Conservation (phyloP, 768 basidiomycete species). For the Agrocybe praecox region DNA sequence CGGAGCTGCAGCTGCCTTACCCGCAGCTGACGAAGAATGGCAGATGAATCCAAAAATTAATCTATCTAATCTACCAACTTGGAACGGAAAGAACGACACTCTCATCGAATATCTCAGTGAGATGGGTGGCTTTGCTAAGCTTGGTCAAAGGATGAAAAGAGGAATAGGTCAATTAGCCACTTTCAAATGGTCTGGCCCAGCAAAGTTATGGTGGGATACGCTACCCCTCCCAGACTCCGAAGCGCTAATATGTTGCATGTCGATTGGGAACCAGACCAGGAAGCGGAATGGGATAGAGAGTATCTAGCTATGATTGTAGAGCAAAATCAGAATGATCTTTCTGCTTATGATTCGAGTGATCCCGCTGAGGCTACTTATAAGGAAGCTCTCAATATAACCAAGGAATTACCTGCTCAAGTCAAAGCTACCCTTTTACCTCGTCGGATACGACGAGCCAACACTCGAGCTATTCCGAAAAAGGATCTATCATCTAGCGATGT, state of each 20-base stretch:
- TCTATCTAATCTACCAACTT: not conserved
- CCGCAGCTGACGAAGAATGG: not conserved
- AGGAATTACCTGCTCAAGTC: no score
- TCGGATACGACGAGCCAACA: not conserved
- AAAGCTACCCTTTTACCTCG: no score
- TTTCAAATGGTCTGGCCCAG: no score
- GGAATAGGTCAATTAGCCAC: conserved; percentile 2
- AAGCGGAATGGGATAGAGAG: conserved; percentile 1
- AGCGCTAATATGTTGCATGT: conserved; percentile 9
- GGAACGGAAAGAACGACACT: not conserved
- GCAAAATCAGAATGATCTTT: conserved; percentile 1
- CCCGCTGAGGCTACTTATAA: no score
- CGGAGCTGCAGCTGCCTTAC: no score
- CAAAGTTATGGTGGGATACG: no score
- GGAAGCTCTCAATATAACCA: no score
- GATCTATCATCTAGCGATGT: no score
- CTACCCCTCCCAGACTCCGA: no score
- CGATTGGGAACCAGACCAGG: conserved; percentile 4
- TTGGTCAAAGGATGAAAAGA: not conserved
- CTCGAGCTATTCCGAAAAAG: not conserved
- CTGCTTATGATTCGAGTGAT: conserved; percentile 1
- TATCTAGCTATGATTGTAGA: no score
- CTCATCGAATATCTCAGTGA: not conserved
- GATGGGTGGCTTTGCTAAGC: not conserved
- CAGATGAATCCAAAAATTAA: conserved; percentile 3